Percentiles rank a stretch among this genome's conserved stretches.
Evolutionary conservation across 1,139 yeast species (phyloP).

Genomic region (Chernovozyma aurita): DNA sequence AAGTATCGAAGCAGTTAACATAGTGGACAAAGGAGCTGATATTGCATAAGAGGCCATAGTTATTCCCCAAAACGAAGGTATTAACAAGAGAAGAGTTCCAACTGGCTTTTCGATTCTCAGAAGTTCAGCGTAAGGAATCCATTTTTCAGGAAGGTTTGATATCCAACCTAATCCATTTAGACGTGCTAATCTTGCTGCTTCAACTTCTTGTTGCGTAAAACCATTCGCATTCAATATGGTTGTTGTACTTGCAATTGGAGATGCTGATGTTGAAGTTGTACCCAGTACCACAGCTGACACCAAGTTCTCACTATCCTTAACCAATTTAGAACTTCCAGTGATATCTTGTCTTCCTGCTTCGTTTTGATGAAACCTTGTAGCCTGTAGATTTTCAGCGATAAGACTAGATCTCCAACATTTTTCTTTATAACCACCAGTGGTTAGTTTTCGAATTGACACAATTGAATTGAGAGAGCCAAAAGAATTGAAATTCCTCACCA

Average conservation of each 20-base stretch:
- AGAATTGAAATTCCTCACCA: neutral
- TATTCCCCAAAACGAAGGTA: conserved; percentile 81
- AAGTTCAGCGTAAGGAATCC: conserved; percentile 88
- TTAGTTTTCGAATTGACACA: neutral
- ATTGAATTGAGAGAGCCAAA: neutral
- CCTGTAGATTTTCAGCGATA: too few species aligned
- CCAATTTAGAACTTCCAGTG: too few species aligned
- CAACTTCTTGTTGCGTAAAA: conserved; percentile 53
- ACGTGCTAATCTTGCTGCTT: conserved; percentile 54
- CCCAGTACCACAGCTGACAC: too few species aligned
- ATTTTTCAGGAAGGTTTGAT: conserved; percentile 57
- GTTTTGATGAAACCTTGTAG: too few species aligned
- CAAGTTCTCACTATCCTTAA: too few species aligned
- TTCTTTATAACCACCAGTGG: neutral
- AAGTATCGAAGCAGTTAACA: conserved; percentile 54
- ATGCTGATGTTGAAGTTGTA: too few species aligned
- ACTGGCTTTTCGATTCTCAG: conserved; percentile 92
- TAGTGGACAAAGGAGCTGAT: conserved; percentile 61
- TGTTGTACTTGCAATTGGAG: too few species aligned
- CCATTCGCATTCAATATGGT: too few species aligned
- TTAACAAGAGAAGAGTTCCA: conserved; percentile 76
- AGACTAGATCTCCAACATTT: too few species aligned
- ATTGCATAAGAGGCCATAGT: conserved; percentile 80
- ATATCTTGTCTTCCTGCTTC: too few species aligned
- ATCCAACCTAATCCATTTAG: conserved; percentile 58